Evolutionary conservation across 192 early-diverging fungal genomes (phyloP).

Genomic region (Linderina pennispora): DNA sequence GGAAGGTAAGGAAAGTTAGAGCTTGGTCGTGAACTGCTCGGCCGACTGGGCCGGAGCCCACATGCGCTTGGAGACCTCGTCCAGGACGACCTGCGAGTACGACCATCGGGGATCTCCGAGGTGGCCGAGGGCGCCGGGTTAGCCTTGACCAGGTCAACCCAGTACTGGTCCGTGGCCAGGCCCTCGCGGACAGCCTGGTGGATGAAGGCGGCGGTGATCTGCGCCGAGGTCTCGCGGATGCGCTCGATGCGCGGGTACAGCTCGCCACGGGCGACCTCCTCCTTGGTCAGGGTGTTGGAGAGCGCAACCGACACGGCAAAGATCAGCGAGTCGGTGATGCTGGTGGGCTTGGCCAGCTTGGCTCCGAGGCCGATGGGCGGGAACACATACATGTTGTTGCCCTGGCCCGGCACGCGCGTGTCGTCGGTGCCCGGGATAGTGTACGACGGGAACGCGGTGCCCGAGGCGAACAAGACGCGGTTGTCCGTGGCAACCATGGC

Average conservation of each 20-base stretch:
- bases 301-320: conserved; percentile 74
- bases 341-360: conserved; percentile 60
- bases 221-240: conserved; percentile 78
- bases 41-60: conserved; percentile 35
- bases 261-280: conserved; percentile 63
- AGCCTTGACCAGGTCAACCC: conserved; percentile 45
- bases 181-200: conserved; percentile 62
- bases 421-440: conserved; percentile 51
- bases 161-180: conserved; percentile 45
- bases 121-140: conserved; percentile 25
- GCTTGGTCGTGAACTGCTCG: conserved; percentile 30
- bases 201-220: conserved; percentile 77
- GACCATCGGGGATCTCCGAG: conserved; percentile 30
- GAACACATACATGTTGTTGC: conserved; percentile 97
- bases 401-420: conserved; percentile 65
- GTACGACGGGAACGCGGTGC: conserved; percentile 86
- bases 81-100: conserved; percentile 37
- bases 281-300: conserved; percentile 60
- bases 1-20: too few relatives aligned
- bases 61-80: conserved; percentile 31
- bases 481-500: conserved; percentile 83
- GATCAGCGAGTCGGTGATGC: conserved; percentile 78
- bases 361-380: conserved; percentile 90
- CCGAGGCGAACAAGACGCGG: conserved; percentile 91
- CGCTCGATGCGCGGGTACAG: conserved; percentile 82